phyloP scores from a whole-genome alignment of 306 rosid species.

The Sicyos edulis region DNA sequence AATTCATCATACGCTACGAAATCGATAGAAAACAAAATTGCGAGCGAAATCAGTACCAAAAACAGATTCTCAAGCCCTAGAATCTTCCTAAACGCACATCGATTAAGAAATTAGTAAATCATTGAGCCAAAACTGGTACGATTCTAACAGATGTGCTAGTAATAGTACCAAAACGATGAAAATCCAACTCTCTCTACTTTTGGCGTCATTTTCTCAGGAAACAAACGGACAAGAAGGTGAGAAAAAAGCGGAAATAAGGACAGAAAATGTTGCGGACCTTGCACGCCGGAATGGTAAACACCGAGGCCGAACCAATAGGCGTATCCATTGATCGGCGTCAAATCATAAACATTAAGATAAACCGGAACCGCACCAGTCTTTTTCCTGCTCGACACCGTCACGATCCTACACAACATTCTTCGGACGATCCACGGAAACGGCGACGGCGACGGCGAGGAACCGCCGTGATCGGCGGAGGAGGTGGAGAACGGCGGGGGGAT shows the following conservation, averaged over 20 bases:
- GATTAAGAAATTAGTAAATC: not conserved
- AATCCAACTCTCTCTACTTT: conserved; percentile 5
- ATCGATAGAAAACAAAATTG: not conserved
- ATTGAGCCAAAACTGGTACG: not conserved
- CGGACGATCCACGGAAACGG: not conserved
- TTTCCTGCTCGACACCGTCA: conserved; percentile 48
- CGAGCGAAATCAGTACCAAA: not conserved
- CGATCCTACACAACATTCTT: conserved; percentile 57
- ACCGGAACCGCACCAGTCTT: conserved; percentile 68
- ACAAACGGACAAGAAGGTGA: not conserved
- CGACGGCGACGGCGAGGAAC: not conserved
- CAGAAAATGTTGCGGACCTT: conserved; percentile 36
- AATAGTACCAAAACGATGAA: not conserved
- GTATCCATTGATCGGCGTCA: conserved; percentile 29
- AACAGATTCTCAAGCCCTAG: conserved; percentile 6
- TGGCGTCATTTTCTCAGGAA: not conserved
- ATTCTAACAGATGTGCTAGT: not conserved
- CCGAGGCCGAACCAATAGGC: conserved; percentile 87
- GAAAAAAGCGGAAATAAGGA: not conserved
- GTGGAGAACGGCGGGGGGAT: not conserved
- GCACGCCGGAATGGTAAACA: conserved; percentile 41
- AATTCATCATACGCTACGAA: not conserved
- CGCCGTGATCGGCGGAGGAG: not conserved
- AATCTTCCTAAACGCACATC: not conserved
- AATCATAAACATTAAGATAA: conserved; percentile 76